Base-by-base conservation (phyloP, 148 eudicot species). In the Rhododendron molle region DNA sequence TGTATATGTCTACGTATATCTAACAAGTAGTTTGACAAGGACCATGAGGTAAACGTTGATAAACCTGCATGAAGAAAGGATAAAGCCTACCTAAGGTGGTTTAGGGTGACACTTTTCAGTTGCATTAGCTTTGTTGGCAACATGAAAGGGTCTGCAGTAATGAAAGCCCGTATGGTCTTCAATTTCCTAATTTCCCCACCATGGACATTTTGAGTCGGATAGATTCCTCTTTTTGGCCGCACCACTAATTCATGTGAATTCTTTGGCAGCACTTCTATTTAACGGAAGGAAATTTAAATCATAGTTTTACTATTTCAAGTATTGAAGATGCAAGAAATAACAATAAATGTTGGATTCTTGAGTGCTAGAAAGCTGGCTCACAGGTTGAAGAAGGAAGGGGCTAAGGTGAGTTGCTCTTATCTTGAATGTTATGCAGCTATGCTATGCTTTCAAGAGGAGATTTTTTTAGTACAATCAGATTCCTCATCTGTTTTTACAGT, bases 321-420 rank as follows among this genome's bases (percentile, higher is more conserved):
- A 18, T 36, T 40, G 82, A 79, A 83, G 56, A 83, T 30, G 12
- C 43, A 36, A 76, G 71, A 77, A 80, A 78, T 67, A 44, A 78
- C 30, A 11, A 34, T 84, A 86, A 80, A 77, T 83, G 76, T 20
- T 16, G 40, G 72, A 47, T 86, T 71, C 56, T 83, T 65, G 21
- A 44, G 84, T 93, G 90, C 93, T 95, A 98, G 99, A 71, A 97
- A 97, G 93, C 89, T 97, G 91, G 98, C 98, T 71, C 82, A 93
- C 89, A 92, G 98, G 78, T 92, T 97, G 92, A 97, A 92, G 91
- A 94, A 92, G 83, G 95, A 90, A 86, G 99, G 98, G 52, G 93
- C 98, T 52, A 97, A 94, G 94, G 99, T 97, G 85, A 87, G 91
- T 78, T 84, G 38, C 76, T 46, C 3, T 69, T 83, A 49, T 71